A percentile compares a stretch with the other conserved stretches of the same genome.
Evolutionary conservation across 2,329 filamentous ascomycete species (phyloP).

Genomic region (Ceratocystis lukuohia): DNA sequence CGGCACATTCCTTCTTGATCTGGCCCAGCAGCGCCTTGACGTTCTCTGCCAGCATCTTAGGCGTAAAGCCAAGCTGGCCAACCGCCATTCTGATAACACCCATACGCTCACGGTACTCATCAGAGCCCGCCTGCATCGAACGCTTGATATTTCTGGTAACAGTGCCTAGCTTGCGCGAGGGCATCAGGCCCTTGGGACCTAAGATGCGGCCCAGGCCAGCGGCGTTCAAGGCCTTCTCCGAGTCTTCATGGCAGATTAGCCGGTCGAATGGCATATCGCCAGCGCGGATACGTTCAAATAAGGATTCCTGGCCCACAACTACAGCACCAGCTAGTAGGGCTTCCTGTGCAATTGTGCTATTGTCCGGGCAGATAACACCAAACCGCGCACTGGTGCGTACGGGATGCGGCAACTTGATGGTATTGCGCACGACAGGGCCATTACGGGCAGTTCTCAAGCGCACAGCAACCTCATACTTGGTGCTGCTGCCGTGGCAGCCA

Average conservation of each 20-base stretch:
- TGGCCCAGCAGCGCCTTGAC: constrained; percentile 62
- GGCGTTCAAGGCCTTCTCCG: constrained; percentile 65
- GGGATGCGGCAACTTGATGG: constrained; percentile 75
- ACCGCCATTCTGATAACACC: constrained; percentile 83
- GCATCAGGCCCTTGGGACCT: constrained; percentile 87
- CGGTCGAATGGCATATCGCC: constrained; percentile 79
- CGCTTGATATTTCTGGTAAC: constrained; percentile 66
- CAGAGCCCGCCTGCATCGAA: constrained; percentile 67
- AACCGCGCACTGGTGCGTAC: constrained; percentile 81
- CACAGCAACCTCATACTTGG: constrained; percentile 83
- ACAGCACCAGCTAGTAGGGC: constrained; percentile 68
- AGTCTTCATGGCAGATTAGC: constrained; percentile 72
- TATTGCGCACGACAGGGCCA: constrained; percentile 74
- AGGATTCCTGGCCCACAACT: constrained; percentile 68
- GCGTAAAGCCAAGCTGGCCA: constrained; percentile 78
- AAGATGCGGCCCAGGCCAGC: constrained; percentile 67
- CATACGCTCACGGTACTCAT: constrained; percentile 71
- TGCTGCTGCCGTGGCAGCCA: constrained; percentile 54
- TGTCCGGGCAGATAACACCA: constrained; percentile 80
- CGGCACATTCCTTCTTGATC: constrained; percentile 63
- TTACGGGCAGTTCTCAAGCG: constrained; percentile 74
- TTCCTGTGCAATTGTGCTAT: constrained; percentile 57
- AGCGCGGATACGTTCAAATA: constrained; percentile 63
- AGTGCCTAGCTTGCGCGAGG: constrained; percentile 73
- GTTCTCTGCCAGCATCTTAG: constrained; percentile 74